Evolutionary conservation across 139 green algal genomes (phyloP), one percentile per base, ranked within the genome.

Genomic region (Chlorella sp.): DNA sequence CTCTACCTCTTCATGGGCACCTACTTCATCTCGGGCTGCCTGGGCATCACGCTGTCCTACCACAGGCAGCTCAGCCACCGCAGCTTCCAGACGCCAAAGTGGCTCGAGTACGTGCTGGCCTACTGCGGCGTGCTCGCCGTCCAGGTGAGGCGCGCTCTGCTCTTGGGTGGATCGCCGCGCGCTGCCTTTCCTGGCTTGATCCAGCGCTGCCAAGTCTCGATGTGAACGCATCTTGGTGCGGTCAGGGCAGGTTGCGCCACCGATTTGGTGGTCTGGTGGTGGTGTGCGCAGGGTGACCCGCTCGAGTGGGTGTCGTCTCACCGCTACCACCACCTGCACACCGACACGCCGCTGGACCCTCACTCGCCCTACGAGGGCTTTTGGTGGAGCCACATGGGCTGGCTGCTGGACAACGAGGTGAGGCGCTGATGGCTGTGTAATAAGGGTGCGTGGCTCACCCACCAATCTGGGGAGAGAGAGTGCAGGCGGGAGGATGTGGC

Each of bases 311-410:
- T 71, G 5, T 80, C 61, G 65, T 82, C 70, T 62, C 93, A 97
- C 89, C 74, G 95, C 29, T 96, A 97, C 82, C 95, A 99, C 85
- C 94, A 98, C 87, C 80, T 94, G 71, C 89, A 98, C 88, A 96
- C 87, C 50, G 95, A 99, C 84, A 99, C 96, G 0, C 92, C 92
- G 1, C 78, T 97, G 74, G 95, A 99, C 87, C 95, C 96, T 5
- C 95, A 99, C 85, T 97, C 92, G 0, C 90, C 96, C 3, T 98
- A 97, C 42, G 95, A 99, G 83, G 95, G 95, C 74, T 97, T 99
- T 81, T 99, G 92, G 91, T 97, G 94, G 91, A 88, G 81, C 70
- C 95, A 99, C 88, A 90, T 93, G 82, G 95, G 95, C 34, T 99
- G 95, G 95, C 82, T 99, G 36, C 87, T 99, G 29, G 95, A 99